These are phyloP conservation scores for Leavenworthia alabamica DNA, from an alignment of 345 rosid genomes.

Conservation along the genomic window DNA sequence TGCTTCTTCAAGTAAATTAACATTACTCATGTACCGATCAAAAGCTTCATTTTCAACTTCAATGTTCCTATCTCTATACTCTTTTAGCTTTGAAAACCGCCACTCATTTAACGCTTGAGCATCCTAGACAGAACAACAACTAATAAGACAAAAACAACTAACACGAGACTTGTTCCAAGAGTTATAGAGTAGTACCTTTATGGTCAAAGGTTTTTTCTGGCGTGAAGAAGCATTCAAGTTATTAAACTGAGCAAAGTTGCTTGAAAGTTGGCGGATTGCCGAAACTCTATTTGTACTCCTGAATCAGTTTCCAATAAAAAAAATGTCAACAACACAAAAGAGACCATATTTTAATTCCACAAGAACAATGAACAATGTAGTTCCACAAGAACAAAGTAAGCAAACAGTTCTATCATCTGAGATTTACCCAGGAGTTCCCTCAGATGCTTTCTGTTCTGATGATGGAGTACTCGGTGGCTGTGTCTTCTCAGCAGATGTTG, in stretches of 20 bases:
- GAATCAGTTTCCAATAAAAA: slow-evolving; percentile 24
- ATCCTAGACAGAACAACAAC: slow-evolving; percentile 44
- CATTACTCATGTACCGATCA: slow-evolving; percentile 71
- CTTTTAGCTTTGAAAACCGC: slow-evolving; percentile 85
- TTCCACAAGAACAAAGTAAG: slow-evolving; percentile 2
- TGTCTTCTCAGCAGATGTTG: slow-evolving; percentile 63
- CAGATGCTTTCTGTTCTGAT: slow-evolving; percentile 63
- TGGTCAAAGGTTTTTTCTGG: slow-evolving; percentile 69
- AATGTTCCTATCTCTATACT: slow-evolving; percentile 58
- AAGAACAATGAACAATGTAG: no score
- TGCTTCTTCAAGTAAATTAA: slow-evolving; percentile 69
- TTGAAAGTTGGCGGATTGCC: slow-evolving; percentile 77
- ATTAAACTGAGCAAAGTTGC: slow-evolving; percentile 77
- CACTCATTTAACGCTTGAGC: slow-evolving; percentile 79
- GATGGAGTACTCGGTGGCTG: slow-evolving; percentile 55
- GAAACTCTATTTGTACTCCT: slow-evolving; percentile 65
- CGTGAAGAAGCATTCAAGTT: slow-evolving; percentile 66
- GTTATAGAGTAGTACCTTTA: slow-evolving; percentile 44
- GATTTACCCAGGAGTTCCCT: slow-evolving; percentile 47
- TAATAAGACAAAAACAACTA: not conserved
- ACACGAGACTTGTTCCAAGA: not conserved
- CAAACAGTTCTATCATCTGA: not conserved
- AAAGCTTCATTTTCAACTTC: slow-evolving; percentile 81
- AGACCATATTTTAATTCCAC: not conserved
- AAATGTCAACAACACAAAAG: not conserved